A percentile compares a stretch with the other conserved stretches of the same genome.
These are phyloP conservation scores for Hypoxylon perforatum DNA, from an alignment of 495 filamentous ascomycete genomes.

Conservation along the genomic window DNA sequence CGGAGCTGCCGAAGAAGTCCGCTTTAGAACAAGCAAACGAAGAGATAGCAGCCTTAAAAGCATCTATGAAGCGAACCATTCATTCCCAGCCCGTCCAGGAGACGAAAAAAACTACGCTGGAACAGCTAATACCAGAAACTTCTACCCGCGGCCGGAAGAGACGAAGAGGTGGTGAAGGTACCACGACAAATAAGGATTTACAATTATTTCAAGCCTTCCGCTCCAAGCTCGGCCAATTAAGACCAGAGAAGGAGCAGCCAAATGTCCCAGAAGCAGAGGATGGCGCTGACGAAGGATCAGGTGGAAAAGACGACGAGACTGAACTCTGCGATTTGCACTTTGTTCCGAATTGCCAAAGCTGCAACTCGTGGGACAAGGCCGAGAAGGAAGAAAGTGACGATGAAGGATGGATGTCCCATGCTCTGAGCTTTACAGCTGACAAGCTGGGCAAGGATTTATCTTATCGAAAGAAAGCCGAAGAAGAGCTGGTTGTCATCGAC, in stretches of 20 bases:
- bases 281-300: constrained; percentile 43
- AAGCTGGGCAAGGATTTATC: constrained; percentile 89
- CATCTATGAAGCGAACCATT: constrained; percentile 87
- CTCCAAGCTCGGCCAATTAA: constrained; percentile 75
- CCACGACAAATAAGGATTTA: constrained; percentile 63
- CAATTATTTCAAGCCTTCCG: constrained; percentile 80
- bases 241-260: constrained; percentile 56
- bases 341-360: constrained; percentile 92
- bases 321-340: constrained; percentile 90
- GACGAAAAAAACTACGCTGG: constrained; percentile 67
- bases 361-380: constrained; percentile 77
- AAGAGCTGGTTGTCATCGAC: constrained; percentile 94
- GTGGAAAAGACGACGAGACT: constrained; percentile 71
- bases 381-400: constrained; percentile 72
- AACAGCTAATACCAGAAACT: constrained; percentile 85
- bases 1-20: constrained; percentile 64
- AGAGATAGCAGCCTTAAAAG: constrained; percentile 89
- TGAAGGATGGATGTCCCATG: constrained; percentile 74
- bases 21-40: constrained; percentile 85
- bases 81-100: constrained; percentile 66
- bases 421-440: constrained; percentile 87
- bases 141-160: constrained; percentile 84
- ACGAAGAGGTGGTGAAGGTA: constrained; percentile 62
- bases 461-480: constrained; percentile 87
- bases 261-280: constrained; percentile 45